Conservation (phyloP, 148 eudicot genomes). For the Rhododendron simsii region DNA sequence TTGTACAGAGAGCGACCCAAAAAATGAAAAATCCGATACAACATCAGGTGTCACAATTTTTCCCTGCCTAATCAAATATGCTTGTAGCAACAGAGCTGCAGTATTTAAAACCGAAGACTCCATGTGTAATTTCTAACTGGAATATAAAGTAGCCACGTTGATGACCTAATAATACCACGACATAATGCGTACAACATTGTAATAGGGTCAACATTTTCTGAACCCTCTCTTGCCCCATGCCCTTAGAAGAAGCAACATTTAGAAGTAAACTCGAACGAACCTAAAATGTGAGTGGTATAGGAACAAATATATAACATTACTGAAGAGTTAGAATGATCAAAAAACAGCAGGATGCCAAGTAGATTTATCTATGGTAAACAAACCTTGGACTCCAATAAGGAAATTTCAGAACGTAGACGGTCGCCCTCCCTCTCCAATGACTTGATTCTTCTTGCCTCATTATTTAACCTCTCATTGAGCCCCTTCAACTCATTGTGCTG, state of each 20-base stretch:
- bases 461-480: conserved; percentile 72
- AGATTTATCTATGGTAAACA: conserved; percentile 11
- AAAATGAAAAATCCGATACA: conserved; percentile 1
- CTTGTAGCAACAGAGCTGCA: neutral
- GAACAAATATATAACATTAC: neutral
- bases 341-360: neutral
- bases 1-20: neutral
- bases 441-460: conserved; percentile 75
- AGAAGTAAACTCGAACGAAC: neutral
- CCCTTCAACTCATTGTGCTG: conserved; percentile 65
- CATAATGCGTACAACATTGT: neutral
- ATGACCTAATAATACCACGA: neutral
- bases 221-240: neutral
- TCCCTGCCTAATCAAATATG: neutral
- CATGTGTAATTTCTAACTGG: neutral
- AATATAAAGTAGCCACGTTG: neutral
- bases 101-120: neutral
- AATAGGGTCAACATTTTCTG: neutral
- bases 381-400: conserved; percentile 93
- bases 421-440: conserved; percentile 88
- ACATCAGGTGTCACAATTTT: neutral
- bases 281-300: neutral
- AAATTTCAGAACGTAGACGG: conserved; percentile 81
- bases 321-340: neutral
- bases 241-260: neutral